Base-by-base conservation (phyloP, 2,329 filamentous ascomycete genomes). In the Alternaria sp. region DNA sequence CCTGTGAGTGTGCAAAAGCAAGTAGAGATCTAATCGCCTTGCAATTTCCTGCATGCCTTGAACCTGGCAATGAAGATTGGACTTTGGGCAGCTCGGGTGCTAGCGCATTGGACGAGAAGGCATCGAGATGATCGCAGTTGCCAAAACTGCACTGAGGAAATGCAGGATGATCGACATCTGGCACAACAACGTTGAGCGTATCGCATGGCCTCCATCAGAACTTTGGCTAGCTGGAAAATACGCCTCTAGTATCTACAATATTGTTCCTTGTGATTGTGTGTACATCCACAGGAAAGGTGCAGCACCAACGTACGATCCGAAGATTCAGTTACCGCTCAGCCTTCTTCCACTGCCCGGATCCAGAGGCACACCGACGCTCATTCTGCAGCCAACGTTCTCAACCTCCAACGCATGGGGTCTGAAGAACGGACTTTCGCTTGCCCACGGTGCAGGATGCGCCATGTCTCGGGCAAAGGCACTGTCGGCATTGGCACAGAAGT, bases 251-350 rank as follows among this genome's bases (percentile, higher is more conserved):
- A 7, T 62, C 20, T 9, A 54, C 9, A 56, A 60, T 20, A 41
- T 18, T 48, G 16, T n/a, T 22, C 16, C 43, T 36, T 46, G 59
- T 39, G 63, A 66, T 8, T 62, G 69, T 47, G 68, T 69, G n/a
- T 79, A 75, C 51, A 69, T 80, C 52, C 77, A 80, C 51, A 73
- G 77, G 54, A 80, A 80, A 72, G 78, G 78, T 22, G 77, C 76
- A 18, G 77, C 77, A 18, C 76, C 78, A 0, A 72, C 74, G 0
- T 68, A 72, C 46, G 44, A 70, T 32, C 65, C 71, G 0, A 48
- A 38, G 11, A 70, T 69, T 5, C 60, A 64, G 5, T 42, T 59
- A 3, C 74, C 73, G 7, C 69, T 76, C 18, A 14, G 54, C 34
- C 54, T 80, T 26, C 68, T 80, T 14, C 77, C 78, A 6, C 71